Base-by-base conservation (phyloP, 164 flowering plant genomes). In the Kalanchoe fedtschenkoi region DNA sequence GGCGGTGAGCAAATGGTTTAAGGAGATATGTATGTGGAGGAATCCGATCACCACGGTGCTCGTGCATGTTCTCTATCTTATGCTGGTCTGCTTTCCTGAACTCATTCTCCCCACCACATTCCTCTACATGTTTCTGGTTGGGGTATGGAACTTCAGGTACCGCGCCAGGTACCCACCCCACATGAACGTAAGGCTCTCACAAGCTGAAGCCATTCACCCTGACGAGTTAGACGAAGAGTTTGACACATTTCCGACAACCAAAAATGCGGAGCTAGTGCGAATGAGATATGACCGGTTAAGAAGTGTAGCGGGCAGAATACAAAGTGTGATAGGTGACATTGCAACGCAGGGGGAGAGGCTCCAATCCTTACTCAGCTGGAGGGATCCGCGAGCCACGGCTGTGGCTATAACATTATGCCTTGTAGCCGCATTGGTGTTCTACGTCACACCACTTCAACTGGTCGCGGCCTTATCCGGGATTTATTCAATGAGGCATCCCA, bases 61-160 rank as follows among this genome's bases (percentile, higher is more conserved):
- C 4, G 88, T 91, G 15, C 98, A 91, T 34, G 63, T 89, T 16
- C 90, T 91, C 13, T 87, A 69, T 33, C 73, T 89, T 6, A 89
- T 89, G 90, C 88, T 91, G 15, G 96, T 84, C 17, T 85, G 88
- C 68, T 86, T 89, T 74, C 98, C 92, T 0, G 92, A 89, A 61
- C 76, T 91, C 55, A 89, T 89, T 8, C 41, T 87, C 43, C 96
- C 98, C 0, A 89, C 95, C 1, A 66, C 74, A 16, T 83, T 91
- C 74, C 82, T 91, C 4, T 91, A 91, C 77, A 87, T 91, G 98
- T 91, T 87, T 53, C 75, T 91, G 22, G 87, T 91, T 19, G 98
- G 98, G 42, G 43, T 87, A 22, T 91, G 98, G 98, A 91, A 91
- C 71, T 91, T 74, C 75, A 70, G 98, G 34, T 87, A 80, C 73